Conservation (phyloP, 2,329 filamentous ascomycete genomes). For the Tolypocladium paradoxum region DNA sequence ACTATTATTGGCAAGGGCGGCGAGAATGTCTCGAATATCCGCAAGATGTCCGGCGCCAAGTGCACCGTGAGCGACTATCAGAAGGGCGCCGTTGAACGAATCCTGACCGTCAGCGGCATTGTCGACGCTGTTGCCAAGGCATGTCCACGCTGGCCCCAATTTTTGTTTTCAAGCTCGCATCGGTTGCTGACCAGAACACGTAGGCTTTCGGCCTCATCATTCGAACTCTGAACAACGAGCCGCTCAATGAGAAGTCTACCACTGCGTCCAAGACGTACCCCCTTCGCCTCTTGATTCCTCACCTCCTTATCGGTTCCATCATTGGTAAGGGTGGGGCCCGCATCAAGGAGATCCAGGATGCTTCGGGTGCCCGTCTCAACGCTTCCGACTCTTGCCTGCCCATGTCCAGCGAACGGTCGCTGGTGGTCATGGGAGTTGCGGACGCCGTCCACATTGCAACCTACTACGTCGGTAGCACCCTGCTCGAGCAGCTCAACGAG, state of each 20-base stretch:
- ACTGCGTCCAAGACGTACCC: slow-evolving; percentile 96
- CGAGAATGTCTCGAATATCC: slow-evolving; percentile 96
- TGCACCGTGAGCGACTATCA: slow-evolving; percentile 99
- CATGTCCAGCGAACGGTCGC: slow-evolving; percentile 90
- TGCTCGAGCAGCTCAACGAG: slow-evolving; percentile 94
- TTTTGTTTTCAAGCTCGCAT: background rate
- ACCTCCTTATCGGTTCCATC: slow-evolving; percentile 96
- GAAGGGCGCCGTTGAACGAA: slow-evolving; percentile 92
- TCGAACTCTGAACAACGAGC: slow-evolving; percentile 94
- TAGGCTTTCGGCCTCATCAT: slow-evolving; percentile 97
- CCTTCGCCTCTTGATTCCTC: slow-evolving; percentile 85
- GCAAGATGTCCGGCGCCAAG: slow-evolving; percentile 89
- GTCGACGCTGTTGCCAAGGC: slow-evolving; percentile 97
- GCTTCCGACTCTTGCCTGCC: slow-evolving; percentile 92
- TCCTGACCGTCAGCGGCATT: slow-evolving; percentile 90
- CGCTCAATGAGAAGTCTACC: slow-evolving; percentile 75
- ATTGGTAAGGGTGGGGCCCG: slow-evolving; percentile 94
- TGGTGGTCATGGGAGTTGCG: slow-evolving; percentile 94
- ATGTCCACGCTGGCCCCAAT: slow-evolving; percentile 16
- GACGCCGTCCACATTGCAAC: slow-evolving; percentile 98
- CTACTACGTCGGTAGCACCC: slow-evolving; percentile 96
- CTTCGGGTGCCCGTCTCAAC: slow-evolving; percentile 90
- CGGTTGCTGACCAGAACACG: slow-evolving; percentile 14
- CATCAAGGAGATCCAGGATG: slow-evolving; percentile 97
- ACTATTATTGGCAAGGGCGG: slow-evolving; percentile 98